phyloP scores from a whole-genome alignment of 345 rosid species.

The Hibiscus tridactylites region DNA sequence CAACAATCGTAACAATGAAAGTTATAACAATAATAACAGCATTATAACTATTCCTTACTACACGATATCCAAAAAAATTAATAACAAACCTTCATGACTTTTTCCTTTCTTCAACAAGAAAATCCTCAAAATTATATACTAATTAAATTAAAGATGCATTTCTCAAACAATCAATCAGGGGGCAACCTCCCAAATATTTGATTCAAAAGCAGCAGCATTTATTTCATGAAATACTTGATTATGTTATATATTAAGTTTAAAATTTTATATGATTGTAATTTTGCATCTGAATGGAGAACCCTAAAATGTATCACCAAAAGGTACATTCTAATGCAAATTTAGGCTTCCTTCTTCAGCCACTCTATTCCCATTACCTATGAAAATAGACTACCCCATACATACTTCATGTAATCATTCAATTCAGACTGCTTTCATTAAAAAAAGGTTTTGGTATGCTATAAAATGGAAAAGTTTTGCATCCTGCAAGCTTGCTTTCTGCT shows the following conservation, averaged over 20 bases:
- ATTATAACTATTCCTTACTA: too few species aligned
- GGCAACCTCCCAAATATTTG: not conserved
- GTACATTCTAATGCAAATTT: not conserved
- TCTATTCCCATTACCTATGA: not conserved
- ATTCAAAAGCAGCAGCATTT: not conserved
- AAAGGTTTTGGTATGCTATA: slow-evolving; percentile 18
- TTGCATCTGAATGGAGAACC: not conserved
- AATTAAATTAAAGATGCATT: not conserved
- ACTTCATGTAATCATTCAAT: slow-evolving; percentile 11
- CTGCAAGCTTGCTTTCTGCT: slow-evolving; percentile 36
- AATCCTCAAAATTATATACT: not conserved
- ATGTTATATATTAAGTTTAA: not conserved
- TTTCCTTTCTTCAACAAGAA: not conserved
- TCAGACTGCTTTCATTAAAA: slow-evolving; percentile 8
- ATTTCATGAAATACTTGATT: not conserved
- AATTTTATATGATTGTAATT: not conserved
- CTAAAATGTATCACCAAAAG: not conserved
- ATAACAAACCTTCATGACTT: not conserved
- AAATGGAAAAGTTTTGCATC: slow-evolving; percentile 21
- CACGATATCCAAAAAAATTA: too few species aligned
- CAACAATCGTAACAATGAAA: too few species aligned
- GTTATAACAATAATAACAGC: too few species aligned
- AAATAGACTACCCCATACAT: not conserved
- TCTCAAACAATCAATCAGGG: too few species aligned
- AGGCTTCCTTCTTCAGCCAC: not conserved